Percentiles rank a stretch among this genome's conserved stretches.
phyloP scores from a whole-genome alignment of 345 rosid genomes.

The Microcos paniculata region DNA sequence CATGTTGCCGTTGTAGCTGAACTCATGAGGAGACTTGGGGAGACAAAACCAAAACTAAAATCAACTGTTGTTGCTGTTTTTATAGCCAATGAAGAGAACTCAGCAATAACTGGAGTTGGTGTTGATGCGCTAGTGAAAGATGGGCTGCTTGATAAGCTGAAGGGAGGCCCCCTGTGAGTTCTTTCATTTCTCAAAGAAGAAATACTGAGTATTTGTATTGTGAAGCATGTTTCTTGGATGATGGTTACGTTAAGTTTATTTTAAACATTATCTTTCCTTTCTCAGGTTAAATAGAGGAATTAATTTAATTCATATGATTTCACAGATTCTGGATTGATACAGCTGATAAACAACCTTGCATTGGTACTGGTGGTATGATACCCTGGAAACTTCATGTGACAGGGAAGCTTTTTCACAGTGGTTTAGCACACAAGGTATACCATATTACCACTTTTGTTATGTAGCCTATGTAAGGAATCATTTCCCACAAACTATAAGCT shows the following conservation, averaged over 20 bases:
- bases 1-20: slow-evolving; percentile 90
- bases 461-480: neutral
- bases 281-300: neutral
- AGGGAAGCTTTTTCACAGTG: slow-evolving; percentile 96
- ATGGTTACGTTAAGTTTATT: neutral
- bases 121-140: slow-evolving; percentile 85
- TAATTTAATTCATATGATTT: slow-evolving; percentile 11
- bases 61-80: slow-evolving; percentile 87
- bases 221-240: neutral
- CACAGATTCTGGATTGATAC: slow-evolving; percentile 94
- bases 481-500: neutral
- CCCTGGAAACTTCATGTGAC: slow-evolving; percentile 94
- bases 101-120: slow-evolving; percentile 80
- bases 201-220: neutral
- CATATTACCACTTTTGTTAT: neutral
- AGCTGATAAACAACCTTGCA: slow-evolving; percentile 98
- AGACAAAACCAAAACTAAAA: slow-evolving; percentile 68
- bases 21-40: slow-evolving; percentile 83
- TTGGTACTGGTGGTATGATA: slow-evolving; percentile 98
- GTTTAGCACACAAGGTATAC: slow-evolving; percentile 85
- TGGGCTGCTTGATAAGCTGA: slow-evolving; percentile 80
- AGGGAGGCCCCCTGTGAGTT: slow-evolving; percentile 87
- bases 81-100: slow-evolving; percentile 92
- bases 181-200: neutral
- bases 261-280: neutral